phyloP scores from a whole-genome alignment of 345 rosid species.

The Lenwebbia sp. region DNA sequence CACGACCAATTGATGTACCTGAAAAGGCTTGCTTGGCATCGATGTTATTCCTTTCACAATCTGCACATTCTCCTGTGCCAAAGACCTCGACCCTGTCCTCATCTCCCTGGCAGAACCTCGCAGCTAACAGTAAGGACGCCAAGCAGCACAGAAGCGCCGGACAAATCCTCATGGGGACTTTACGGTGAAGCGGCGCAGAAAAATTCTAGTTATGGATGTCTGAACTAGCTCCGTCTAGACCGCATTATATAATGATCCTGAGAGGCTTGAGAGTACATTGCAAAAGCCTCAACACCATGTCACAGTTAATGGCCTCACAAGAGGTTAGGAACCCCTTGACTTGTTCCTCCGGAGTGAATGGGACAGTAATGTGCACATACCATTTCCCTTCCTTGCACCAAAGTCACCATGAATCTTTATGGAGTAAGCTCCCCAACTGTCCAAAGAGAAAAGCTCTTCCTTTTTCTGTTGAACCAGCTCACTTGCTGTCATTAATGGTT shows the following conservation, averaged over 20 bases:
- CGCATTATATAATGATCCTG: not conserved
- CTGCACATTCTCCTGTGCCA: constrained; percentile 63
- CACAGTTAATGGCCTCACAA: not conserved
- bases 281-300: not conserved
- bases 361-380: not conserved
- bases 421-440: not conserved
- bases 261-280: not conserved
- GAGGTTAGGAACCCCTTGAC: not conserved
- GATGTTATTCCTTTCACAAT: constrained; percentile 20
- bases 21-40: constrained; percentile 40
- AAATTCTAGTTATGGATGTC: not conserved
- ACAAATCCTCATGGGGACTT: constrained; percentile 37
- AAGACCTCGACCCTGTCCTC: constrained; percentile 29
- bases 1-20: constrained; percentile 16
- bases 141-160: constrained; percentile 38
- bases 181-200: fast-evolving
- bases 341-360: too few relatives aligned
- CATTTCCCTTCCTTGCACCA: not conserved
- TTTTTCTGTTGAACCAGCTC: not conserved
- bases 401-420: not conserved
- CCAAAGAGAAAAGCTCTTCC: not conserved
- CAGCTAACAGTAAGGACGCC: constrained; percentile 14
- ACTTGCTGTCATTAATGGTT: not conserved
- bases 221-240: not conserved
- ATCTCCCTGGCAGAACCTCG: constrained; percentile 27